Conservation (phyloP, 257 asterid species). For the Euphrasia confusa region DNA sequence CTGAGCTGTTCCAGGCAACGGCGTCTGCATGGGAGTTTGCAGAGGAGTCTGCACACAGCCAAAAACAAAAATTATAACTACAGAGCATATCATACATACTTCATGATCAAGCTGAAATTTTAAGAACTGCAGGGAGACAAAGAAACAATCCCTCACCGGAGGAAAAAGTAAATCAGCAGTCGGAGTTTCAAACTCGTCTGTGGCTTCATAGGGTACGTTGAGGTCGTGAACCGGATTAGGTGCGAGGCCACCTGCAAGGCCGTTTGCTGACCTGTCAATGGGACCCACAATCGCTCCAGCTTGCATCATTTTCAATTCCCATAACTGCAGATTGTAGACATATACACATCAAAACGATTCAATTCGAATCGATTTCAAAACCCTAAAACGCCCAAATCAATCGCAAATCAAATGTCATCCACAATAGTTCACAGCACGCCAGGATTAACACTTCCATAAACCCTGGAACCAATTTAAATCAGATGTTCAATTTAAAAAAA, state of each 20-base stretch:
- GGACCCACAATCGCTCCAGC: slow-evolving; percentile 88
- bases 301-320: slow-evolving; percentile 93
- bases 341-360: slow-evolving; percentile 20
- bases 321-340: slow-evolving; percentile 42
- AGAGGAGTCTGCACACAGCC: slow-evolving; percentile 49
- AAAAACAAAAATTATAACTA: slow-evolving; percentile 13
- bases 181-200: slow-evolving; percentile 95
- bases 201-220: slow-evolving; percentile 89
- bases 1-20: slow-evolving; percentile 67
- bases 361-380: slow-evolving; percentile 22
- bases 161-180: slow-evolving; percentile 95
- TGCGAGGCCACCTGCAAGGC: slow-evolving; percentile 48
- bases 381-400: slow-evolving; percentile 22
- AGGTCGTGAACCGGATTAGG: slow-evolving; percentile 83
- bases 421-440: slow-evolving; percentile 5
- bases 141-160: slow-evolving; percentile 53
- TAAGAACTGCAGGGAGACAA: not conserved
- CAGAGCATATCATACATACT: not conserved
- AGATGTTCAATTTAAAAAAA: not conserved
- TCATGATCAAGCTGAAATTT: slow-evolving; percentile 11
- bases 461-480: slow-evolving; percentile 23
- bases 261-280: slow-evolving; percentile 62
- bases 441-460: slow-evolving; percentile 18
- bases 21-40: slow-evolving; percentile 81
- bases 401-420: slow-evolving; percentile 19